Percentiles rank a stretch among this genome's conserved stretches.
These are phyloP conservation scores for Monosporascus sp. DNA, from an alignment of 2,329 filamentous ascomycete species.

Conservation along the genomic window DNA sequence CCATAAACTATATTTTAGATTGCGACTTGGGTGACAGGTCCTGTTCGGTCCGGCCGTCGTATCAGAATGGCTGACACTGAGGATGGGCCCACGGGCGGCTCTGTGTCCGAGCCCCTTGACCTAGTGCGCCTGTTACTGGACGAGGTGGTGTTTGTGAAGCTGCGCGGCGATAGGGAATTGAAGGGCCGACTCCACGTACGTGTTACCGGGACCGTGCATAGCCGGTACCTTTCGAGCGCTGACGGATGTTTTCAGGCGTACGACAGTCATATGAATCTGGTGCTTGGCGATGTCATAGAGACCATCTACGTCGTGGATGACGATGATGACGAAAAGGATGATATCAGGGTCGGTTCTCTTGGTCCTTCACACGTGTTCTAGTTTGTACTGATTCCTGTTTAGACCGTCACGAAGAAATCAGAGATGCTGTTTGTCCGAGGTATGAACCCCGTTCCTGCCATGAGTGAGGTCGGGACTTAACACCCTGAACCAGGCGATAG, in stretches of 20 bases:
- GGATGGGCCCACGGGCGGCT: constrained; percentile 65
- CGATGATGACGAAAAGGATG: constrained; percentile 68
- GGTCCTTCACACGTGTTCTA: not conserved
- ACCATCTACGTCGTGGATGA: constrained; percentile 93
- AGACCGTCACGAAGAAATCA: constrained; percentile 94
- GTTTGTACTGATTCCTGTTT: constrained; percentile 2
- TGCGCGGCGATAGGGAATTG: constrained; percentile 90
- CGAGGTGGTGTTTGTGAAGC: constrained; percentile 95
- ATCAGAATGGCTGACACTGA: constrained; percentile 74
- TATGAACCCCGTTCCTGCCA: constrained; percentile 40
- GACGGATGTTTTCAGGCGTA: constrained; percentile 63
- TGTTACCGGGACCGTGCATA: constrained; percentile 8
- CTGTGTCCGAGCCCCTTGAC: constrained; percentile 88
- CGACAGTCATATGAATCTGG: constrained; percentile 96
- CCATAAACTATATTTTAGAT: too few species aligned
- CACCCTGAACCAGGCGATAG: constrained; percentile 53
- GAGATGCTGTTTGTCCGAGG: constrained; percentile 99
- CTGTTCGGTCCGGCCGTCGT: not conserved
- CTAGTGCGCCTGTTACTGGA: constrained; percentile 91
- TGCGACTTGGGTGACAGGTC: too few species aligned
- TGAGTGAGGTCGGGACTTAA: constrained; percentile 16
- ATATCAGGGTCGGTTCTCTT: constrained; percentile 56
- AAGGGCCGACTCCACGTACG: constrained; percentile 91
- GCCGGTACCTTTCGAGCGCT: not conserved
- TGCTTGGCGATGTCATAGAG: constrained; percentile 94